Base-by-base conservation (phyloP, 345 rosid genomes). In the Arabidopsis thaliana region DNA sequence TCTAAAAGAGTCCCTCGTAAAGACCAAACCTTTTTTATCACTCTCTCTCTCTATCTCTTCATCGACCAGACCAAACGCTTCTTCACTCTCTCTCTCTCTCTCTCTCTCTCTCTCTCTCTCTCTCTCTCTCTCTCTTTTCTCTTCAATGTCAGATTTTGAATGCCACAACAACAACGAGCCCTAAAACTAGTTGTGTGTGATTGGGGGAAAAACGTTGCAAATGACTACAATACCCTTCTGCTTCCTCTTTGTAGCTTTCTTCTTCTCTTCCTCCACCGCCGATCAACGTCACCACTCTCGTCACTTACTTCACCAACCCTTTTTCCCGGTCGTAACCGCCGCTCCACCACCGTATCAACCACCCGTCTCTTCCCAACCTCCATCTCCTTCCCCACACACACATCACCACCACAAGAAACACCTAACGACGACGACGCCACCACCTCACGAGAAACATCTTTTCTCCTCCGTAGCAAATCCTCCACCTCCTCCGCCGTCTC, bases 281-380 rank as follows among this genome's bases (percentile, higher is more conserved):
- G 59, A 34, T 74, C 71, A 38, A 46, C 71, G n/a, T 1, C 56
- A 64, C 10, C 80, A 69, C 5, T 73, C 69, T 71, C 87, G 89
- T 7, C 94, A 72, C 50, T 77, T 89, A 40, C 92, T 92, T 57
- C 97, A 89, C 71, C 97, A 87, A 22, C 96, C 97, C 0, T 80
- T 88, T n/a, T 88, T 85, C 14, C 91, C 88, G 0, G 49, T 71
- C 2, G 56, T 44, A 2, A 56, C 85, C 33, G 3, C 79, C 3
- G 73, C 78, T 8, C 85, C 96, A 10, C 82, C 89, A 1, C 74
- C 74, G n/a, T 52, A 48, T 11, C 84, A 91, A 13, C 82, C 83
- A 1, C 65, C 72, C 0, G 32, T 57, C 0, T 64, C 80, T 32
- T 57, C 80, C 6, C 56, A 82, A 49, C 83, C 87, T 0, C 82